phyloP scores from a whole-genome alignment of 106 monocot species.

The Vanilla planifolia region DNA sequence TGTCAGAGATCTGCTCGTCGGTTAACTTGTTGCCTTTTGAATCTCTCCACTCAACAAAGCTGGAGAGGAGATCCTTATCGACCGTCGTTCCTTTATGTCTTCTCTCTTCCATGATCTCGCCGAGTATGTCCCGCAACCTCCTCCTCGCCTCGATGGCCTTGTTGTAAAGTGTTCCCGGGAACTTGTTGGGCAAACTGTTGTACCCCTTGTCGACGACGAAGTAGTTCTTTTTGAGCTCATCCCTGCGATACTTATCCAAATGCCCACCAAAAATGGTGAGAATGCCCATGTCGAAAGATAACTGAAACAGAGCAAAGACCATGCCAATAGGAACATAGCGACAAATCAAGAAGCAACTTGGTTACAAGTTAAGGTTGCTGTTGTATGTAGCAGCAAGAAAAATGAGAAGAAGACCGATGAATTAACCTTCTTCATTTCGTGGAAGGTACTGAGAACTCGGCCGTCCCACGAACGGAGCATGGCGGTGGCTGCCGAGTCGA shows the following conservation, averaged over 20 bases:
- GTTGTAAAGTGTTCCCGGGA: slow-evolving; percentile 54
- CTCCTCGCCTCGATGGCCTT: slow-evolving; percentile 77
- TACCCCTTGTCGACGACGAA: slow-evolving; percentile 73
- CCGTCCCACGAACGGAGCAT: slow-evolving; percentile 34
- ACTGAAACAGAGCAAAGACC: slow-evolving; percentile 19
- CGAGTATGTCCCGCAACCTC: slow-evolving; percentile 32
- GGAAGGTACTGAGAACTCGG: slow-evolving; percentile 32
- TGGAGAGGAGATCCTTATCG: slow-evolving; percentile 42
- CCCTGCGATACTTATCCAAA: slow-evolving; percentile 23
- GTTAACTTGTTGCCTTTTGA: slow-evolving; percentile 25
- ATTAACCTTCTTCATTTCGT: slow-evolving; percentile 65
- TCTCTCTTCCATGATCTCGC: slow-evolving; percentile 60
- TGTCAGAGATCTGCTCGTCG: slow-evolving; percentile 80
- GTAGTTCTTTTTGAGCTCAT: slow-evolving; percentile 70
- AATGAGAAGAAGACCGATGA: too few relatives aligned
- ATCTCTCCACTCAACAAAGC: slow-evolving; percentile 37
- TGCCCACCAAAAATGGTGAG: slow-evolving; percentile 57
- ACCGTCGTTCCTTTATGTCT: slow-evolving; percentile 19
- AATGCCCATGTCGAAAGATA: slow-evolving; percentile 72
- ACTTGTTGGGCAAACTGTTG: slow-evolving; percentile 61
- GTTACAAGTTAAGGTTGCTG: too few relatives aligned
- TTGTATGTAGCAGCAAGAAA: too few relatives aligned
- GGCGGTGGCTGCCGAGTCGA: slow-evolving; percentile 33
- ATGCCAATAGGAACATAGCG: too few relatives aligned
- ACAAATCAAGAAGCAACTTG: too few relatives aligned